Evolutionary conservation across 768 basidiomycete genomes (phyloP).

Genomic region (Suillus paluster): DNA sequence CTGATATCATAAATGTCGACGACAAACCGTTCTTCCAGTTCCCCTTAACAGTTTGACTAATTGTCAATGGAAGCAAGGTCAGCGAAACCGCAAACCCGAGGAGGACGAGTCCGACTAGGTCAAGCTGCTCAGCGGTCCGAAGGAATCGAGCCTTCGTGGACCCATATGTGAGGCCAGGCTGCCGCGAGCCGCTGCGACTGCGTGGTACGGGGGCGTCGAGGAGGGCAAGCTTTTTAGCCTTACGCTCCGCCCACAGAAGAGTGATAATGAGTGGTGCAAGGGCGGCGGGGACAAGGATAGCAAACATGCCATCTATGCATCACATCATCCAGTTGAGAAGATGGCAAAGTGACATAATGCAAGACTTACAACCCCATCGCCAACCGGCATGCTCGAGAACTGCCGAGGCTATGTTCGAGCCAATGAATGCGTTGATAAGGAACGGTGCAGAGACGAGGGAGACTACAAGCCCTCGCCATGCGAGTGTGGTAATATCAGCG

Average conservation of each 20-base stretch:
- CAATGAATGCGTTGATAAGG: conserved; percentile 67
- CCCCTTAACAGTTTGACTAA: conserved; percentile 43
- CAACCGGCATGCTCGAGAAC: conserved; percentile 53
- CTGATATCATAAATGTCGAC: neutral
- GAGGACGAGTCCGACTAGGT: conserved; percentile 54
- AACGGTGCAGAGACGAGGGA: conserved; percentile 53
- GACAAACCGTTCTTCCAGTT: conserved; percentile 53
- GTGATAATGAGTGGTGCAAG: conserved; percentile 57
- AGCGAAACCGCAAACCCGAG: conserved; percentile 54
- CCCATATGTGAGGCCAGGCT: neutral
- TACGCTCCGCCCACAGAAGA: conserved; percentile 58
- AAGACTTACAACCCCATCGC: conserved; percentile 70
- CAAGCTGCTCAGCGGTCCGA: conserved; percentile 41
- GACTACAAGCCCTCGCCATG: conserved; percentile 58
- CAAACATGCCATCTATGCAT: conserved; percentile 56
- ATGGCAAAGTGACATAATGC: neutral
- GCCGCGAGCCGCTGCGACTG: neutral
- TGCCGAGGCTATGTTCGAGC: conserved; percentile 59
- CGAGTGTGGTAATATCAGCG: conserved; percentile 62
- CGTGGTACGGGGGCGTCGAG: conserved; percentile 16
- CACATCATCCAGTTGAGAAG: neutral
- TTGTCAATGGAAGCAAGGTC: conserved; percentile 59
- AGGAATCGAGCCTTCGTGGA: conserved; percentile 15
- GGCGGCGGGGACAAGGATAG: conserved; percentile 54
- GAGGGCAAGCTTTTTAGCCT: conserved; percentile 45